phyloP scores from a whole-genome alignment of 2,329 filamentous ascomycete genomes.

The Rutstroemia sp. region DNA sequence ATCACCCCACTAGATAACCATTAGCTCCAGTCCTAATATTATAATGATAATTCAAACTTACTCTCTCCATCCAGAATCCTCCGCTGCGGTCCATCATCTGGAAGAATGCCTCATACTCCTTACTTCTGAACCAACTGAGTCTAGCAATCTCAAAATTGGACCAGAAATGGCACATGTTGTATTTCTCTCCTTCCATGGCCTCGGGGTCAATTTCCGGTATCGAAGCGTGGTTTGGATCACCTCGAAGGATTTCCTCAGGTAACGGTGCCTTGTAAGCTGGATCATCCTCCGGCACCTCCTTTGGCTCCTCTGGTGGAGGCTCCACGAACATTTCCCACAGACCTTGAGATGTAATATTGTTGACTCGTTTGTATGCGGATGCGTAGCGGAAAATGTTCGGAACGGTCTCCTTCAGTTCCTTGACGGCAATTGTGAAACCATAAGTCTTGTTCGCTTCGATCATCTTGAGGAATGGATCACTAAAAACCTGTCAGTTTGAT shows the following conservation, averaged over 20 bases:
- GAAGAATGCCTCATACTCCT: slow-evolving; percentile 97
- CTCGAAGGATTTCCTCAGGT: slow-evolving; percentile 74
- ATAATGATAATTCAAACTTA: slow-evolving; percentile 38
- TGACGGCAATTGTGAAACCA: slow-evolving; percentile 97
- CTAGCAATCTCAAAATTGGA: slow-evolving; percentile 98
- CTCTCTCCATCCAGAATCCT: slow-evolving; percentile 98
- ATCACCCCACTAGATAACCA: slow-evolving; percentile 74
- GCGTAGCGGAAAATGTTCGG: slow-evolving; percentile 98
- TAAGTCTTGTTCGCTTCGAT: slow-evolving; percentile 93
- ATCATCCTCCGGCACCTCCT: slow-evolving; percentile 51
- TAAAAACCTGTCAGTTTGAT: slow-evolving; percentile 29
- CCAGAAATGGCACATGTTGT: slow-evolving; percentile 99
- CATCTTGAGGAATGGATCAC: slow-evolving; percentile 95
- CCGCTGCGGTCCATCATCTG: slow-evolving; percentile 98
- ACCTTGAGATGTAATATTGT: slow-evolving; percentile 84
- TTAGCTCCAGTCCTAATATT: slow-evolving; percentile 16
- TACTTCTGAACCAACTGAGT: slow-evolving; percentile 92
- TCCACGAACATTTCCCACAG: slow-evolving; percentile 99
- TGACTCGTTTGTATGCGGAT: slow-evolving; percentile 90
- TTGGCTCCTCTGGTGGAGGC: slow-evolving; percentile 53
- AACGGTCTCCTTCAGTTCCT: slow-evolving; percentile 94
- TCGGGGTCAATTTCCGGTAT: slow-evolving; percentile 82
- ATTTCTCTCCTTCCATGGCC: slow-evolving; percentile 92
- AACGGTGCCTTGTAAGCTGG: slow-evolving; percentile 48
- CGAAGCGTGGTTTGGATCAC: slow-evolving; percentile 61